A percentile compares a stretch with the other conserved stretches of the same genome.
Evolutionary conservation across 2,329 filamentous ascomycete species (phyloP).

Genomic region (Lecanoromycetidae sp.): DNA sequence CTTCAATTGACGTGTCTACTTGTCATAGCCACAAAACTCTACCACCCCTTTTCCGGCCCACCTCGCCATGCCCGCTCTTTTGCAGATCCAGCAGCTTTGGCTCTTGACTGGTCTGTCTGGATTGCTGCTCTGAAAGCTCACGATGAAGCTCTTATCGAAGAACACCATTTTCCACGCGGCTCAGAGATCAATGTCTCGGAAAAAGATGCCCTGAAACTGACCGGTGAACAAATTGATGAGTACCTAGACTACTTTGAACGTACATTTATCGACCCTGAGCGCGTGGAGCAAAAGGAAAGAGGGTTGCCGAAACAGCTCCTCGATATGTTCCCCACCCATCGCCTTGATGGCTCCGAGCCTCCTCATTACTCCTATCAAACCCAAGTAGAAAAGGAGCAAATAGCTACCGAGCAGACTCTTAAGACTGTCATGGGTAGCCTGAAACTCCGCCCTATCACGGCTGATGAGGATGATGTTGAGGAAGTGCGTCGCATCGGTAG

Average conservation of each 20-base stretch:
- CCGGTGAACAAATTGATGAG: conserved; percentile 51
- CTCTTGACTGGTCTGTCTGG: conserved; percentile 66
- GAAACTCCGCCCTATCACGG: conserved; percentile 28
- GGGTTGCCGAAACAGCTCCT: conserved; percentile 26
- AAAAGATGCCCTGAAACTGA: conserved; percentile 51
- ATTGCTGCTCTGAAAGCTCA: conserved; percentile 34
- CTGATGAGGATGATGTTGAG: conserved; percentile 25
- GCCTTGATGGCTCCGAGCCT: conserved; percentile 14
- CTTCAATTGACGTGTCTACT: conserved; percentile 58
- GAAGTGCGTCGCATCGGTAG: conserved; percentile 39
- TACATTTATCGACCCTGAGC: conserved; percentile 44
- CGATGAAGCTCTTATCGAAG: neutral
- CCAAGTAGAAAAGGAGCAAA: conserved; percentile 19
- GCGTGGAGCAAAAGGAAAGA: conserved; percentile 28
- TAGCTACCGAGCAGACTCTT: conserved; percentile 29
- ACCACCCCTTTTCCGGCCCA: conserved; percentile 53
- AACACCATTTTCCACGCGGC: conserved; percentile 31
- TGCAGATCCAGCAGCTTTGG: conserved; percentile 46
- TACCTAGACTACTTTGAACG: conserved; percentile 71
- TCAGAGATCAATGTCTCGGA: conserved; percentile 47
- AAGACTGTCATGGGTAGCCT: conserved; percentile 33
- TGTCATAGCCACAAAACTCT: conserved; percentile 64
- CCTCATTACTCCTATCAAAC: conserved; percentile 1
- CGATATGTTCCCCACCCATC: conserved; percentile 32
- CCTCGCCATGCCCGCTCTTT: conserved; percentile 38